A percentile compares a stretch with the other conserved stretches of the same genome.
phyloP scores from a whole-genome alignment of 352 stramenopile species.

The Phytopythium helicoides region DNA sequence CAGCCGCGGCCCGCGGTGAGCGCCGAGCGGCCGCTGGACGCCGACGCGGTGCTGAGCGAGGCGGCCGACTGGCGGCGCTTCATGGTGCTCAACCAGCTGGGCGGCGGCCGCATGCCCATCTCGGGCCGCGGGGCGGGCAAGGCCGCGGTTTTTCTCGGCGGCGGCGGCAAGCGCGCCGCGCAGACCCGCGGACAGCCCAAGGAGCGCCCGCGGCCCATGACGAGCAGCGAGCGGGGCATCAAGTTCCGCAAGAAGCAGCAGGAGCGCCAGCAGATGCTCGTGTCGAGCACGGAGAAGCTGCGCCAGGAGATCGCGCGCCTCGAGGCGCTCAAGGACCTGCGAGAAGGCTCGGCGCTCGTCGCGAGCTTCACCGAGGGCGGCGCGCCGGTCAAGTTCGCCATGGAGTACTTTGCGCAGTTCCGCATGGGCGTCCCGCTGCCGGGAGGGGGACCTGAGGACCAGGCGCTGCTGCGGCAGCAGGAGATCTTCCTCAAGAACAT shows the following conservation, averaged over 20 bases:
- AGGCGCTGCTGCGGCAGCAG: constrained; percentile 10
- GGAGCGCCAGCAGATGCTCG: constrained; percentile 16
- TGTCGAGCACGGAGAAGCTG: constrained; percentile 14
- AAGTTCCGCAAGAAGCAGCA: too few species aligned
- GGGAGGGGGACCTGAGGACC: neutral
- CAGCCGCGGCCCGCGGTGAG: neutral
- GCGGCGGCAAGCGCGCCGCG: neutral
- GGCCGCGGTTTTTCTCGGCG: too few species aligned
- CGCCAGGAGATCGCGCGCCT: constrained; percentile 23
- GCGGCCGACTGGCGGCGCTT: neutral
- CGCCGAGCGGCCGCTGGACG: neutral
- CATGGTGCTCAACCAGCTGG: neutral
- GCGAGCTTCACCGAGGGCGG: constrained; percentile 14
- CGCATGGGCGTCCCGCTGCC: constrained; percentile 18
- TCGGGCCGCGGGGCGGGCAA: too few species aligned
- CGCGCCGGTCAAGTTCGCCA: constrained; percentile 23
- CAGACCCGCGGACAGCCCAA: neutral
- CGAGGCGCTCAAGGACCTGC: constrained; percentile 16
- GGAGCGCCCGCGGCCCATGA: constrained; percentile 4
- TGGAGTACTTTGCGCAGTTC: constrained; percentile 40
- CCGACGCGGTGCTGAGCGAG: neutral
- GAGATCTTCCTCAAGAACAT: constrained; percentile 22
- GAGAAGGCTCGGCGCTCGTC: constrained; percentile 15
- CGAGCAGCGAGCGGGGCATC: constrained; percentile 24
- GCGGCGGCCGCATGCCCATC: too few species aligned